A percentile compares a stretch with the other conserved stretches of the same genome.
These are phyloP conservation scores for Paramecium biaurelia DNA, from an alignment of 73 alveolate species.

Conservation along the genomic window DNA sequence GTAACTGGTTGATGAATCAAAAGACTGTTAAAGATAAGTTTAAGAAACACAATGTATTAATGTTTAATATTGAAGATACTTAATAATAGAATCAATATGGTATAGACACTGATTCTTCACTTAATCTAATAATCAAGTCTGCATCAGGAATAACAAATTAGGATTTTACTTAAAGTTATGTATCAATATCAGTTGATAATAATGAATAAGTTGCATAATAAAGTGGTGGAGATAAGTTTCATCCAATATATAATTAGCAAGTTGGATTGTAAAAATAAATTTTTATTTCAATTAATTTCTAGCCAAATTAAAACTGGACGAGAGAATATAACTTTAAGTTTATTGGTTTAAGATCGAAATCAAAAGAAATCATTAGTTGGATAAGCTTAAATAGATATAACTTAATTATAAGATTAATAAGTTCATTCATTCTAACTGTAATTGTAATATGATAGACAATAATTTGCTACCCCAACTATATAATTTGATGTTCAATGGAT, in stretches of 20 bases:
- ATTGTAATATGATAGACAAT: neutral
- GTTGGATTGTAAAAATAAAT: neutral
- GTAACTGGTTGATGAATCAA: neutral
- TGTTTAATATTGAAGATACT: neutral
- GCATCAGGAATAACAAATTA: neutral
- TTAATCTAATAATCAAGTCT: neutral
- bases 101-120: neutral
- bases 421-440: neutral
- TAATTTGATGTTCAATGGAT: conserved; percentile 31
- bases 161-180: neutral
- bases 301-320: neutral
- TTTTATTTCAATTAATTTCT: neutral
- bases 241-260: neutral
- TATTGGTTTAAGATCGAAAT: neutral
- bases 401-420: neutral
- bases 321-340: neutral
- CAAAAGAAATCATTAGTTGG: neutral
- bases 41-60: neutral
- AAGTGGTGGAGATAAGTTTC: neutral
- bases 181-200: conserved; percentile 2
- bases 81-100: neutral
- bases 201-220: neutral
- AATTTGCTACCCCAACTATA: neutral
- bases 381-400: neutral
- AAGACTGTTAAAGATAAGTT: neutral